These are phyloP conservation scores for Aspergillus mulundensis DNA, from an alignment of 495 filamentous ascomycete genomes.

Conservation along the genomic window DNA sequence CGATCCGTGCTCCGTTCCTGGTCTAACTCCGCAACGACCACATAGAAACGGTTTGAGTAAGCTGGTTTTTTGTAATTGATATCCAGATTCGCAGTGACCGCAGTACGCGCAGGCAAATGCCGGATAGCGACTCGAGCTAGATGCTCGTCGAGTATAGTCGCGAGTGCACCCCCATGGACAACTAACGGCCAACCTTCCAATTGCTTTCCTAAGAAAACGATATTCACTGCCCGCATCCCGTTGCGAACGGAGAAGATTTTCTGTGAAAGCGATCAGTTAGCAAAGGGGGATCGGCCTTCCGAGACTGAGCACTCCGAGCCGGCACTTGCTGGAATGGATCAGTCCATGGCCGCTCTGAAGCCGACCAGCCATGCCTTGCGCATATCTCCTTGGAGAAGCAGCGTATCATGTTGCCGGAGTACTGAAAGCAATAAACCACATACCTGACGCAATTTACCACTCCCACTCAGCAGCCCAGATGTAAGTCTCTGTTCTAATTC, in stretches of 20 bases:
- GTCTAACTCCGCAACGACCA: conserved; percentile 47
- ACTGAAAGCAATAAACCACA: no score
- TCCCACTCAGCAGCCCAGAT: conserved; percentile 37
- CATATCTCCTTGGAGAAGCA: neutral
- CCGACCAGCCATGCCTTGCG: neutral
- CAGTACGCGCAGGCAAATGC: conserved; percentile 39
- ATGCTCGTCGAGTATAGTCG: conserved; percentile 66
- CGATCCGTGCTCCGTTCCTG: conserved; percentile 51
- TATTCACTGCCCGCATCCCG: conserved; percentile 41
- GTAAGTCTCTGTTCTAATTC: conserved; percentile 34
- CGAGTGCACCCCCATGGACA: conserved; percentile 71
- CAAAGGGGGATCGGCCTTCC: conserved; percentile 4
- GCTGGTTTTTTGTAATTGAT: conserved; percentile 60
- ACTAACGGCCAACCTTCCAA: conserved; percentile 71
- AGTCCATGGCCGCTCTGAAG: no score
- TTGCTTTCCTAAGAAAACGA: conserved; percentile 62
- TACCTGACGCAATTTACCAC: no score
- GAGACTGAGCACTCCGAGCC: conserved; percentile 6
- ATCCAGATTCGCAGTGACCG: conserved; percentile 62
- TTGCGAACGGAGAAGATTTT: conserved; percentile 50
- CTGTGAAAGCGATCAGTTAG: conserved; percentile 31
- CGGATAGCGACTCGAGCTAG: conserved; percentile 40
- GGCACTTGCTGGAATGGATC: conserved; percentile 15
- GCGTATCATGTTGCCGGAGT: no score
- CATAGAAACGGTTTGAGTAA: conserved; percentile 59